These are phyloP conservation scores for Blastocystis sp. DNA, from an alignment of 352 stramenopile genomes.

Conservation along the genomic window DNA sequence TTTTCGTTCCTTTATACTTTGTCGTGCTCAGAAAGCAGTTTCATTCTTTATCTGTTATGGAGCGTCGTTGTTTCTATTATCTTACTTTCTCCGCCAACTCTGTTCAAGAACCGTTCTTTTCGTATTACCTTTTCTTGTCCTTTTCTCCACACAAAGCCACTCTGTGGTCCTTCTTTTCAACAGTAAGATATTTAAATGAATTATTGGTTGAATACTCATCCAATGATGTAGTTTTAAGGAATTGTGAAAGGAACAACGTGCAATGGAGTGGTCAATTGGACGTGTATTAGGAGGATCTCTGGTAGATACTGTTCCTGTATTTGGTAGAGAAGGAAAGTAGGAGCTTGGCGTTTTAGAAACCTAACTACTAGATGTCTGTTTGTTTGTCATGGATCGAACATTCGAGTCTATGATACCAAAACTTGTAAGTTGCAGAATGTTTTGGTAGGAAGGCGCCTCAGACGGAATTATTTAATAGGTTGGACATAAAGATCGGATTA, in stretches of 20 bases:
- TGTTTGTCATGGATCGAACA: slow-evolving; percentile 58
- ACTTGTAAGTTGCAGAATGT: slow-evolving; percentile 7
- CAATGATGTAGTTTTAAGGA: neutral
- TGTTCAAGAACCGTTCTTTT: neutral
- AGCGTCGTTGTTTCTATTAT: neutral
- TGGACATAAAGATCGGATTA: neutral
- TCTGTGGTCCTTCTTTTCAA: neutral
- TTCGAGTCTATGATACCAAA: slow-evolving; percentile 47
- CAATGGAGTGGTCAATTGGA: slow-evolving; percentile 59
- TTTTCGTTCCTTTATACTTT: neutral
- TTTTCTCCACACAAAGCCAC: neutral
- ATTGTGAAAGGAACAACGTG: neutral
- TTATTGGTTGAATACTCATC: too few species aligned
- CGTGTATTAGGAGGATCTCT: slow-evolving; percentile 40
- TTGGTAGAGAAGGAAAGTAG: slow-evolving; percentile 41
- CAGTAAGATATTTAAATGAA: neutral
- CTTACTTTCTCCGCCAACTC: neutral
- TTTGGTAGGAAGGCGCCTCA: neutral
- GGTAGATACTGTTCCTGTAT: neutral
- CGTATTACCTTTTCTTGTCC: neutral
- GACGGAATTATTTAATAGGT: neutral
- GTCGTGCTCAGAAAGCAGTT: neutral
- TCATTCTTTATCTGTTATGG: neutral
- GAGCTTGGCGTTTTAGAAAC: neutral
- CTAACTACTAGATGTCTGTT: slow-evolving; percentile 18